Evolutionary conservation across 108 stramenopile genomes (phyloP).

Genomic region (Cyclotella sp.): DNA sequence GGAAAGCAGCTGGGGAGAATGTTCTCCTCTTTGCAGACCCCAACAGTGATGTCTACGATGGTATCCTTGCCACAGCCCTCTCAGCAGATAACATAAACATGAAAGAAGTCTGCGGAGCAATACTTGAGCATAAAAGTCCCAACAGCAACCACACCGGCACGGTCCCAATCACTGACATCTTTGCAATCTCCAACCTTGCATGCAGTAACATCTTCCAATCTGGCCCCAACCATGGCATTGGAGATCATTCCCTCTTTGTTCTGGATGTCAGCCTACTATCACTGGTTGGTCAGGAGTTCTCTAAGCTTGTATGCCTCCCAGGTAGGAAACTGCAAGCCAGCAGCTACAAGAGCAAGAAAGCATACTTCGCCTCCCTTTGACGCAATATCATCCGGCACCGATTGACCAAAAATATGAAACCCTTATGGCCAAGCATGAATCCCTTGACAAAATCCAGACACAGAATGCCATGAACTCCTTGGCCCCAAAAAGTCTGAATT

Average conservation of each 20-base stretch:
- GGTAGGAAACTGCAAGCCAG: no score
- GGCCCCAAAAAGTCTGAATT: background rate
- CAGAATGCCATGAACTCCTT: background rate
- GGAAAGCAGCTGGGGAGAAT: background rate
- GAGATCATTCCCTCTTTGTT: constrained; percentile 1
- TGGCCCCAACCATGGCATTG: background rate
- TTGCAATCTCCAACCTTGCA: background rate
- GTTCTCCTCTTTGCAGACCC: constrained; percentile 2
- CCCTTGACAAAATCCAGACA: background rate
- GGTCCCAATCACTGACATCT: background rate
- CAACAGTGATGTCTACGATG: constrained; percentile 1
- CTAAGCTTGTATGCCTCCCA: background rate
- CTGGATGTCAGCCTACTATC: no score
- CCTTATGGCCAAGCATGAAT: no score
- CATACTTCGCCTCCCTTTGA: background rate
- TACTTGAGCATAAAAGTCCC: background rate
- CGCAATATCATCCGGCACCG: no score
- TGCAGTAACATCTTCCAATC: background rate
- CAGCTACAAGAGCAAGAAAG: no score
- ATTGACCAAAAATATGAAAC: no score
- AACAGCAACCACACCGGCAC: background rate
- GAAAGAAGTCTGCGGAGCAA: background rate
- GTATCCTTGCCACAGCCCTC: background rate
- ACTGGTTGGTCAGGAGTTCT: background rate
- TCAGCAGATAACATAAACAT: no score